These are phyloP conservation scores for Diaporthe sp. DNA, from an alignment of 2,329 filamentous ascomycete genomes.

Conservation along the genomic window DNA sequence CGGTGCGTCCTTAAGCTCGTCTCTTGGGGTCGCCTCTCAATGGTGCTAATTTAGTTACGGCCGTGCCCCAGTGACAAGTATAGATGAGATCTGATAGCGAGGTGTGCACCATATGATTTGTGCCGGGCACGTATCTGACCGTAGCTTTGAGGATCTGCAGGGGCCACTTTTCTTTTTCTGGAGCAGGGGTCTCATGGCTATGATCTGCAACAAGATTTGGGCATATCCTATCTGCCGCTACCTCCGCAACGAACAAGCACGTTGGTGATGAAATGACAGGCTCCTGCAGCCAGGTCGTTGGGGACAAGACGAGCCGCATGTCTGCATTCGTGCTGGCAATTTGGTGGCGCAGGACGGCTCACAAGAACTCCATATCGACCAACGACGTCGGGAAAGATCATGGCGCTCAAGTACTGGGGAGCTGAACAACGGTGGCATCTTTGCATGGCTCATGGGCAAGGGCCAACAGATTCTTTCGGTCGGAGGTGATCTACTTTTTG, in stretches of 20 bases:
- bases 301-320: constrained; percentile 2
- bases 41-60: not conserved
- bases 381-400: not conserved
- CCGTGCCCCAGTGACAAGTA: not conserved
- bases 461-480: not conserved
- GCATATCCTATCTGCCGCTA: not conserved
- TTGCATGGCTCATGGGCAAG: not conserved
- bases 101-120: no score
- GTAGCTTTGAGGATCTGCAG: not conserved
- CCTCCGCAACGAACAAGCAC: not conserved
- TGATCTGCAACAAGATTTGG: not conserved
- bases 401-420: not conserved
- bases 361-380: not conserved
- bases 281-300: not conserved
- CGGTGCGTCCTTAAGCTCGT: not conserved
- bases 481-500: not conserved
- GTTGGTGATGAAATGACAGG: not conserved
- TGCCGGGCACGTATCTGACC: not conserved
- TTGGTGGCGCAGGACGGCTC: not conserved
- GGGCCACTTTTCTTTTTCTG: constrained; percentile 5
- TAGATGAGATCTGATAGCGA: constrained; percentile 12
- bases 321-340: not conserved
- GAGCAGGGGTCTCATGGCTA: not conserved
- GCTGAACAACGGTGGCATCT: not conserved
- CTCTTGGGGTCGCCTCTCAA: not conserved